Evolutionary conservation across 805 yeast species (phyloP).

Genomic region (Barnettozyma populi): DNA sequence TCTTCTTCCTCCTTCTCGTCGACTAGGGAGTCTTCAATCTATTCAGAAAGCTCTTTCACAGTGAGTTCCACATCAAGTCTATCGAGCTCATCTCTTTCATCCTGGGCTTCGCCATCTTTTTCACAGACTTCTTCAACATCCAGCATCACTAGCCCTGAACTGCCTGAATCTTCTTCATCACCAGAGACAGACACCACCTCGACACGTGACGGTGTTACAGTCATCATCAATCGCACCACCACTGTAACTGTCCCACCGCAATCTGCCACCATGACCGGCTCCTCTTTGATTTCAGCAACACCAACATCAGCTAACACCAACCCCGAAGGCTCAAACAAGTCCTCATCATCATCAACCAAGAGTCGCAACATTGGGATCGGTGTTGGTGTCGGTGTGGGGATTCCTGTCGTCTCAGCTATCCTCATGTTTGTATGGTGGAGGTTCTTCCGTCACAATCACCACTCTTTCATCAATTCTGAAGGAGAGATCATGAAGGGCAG

Average conservation of each 20-base stretch:
- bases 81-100: conserved; percentile 3
- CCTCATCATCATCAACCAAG: conserved; percentile 26
- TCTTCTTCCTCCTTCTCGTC: too few species aligned
- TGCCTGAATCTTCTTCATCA: conserved; percentile 1
- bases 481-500: conserved; percentile 21
- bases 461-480: conserved; percentile 22
- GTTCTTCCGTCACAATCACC: conserved; percentile 10
- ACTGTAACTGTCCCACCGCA: conserved; percentile 9
- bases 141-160: background rate
- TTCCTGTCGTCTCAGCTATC: conserved; percentile 39
- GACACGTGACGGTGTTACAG: conserved; percentile 12
- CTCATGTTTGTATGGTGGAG: conserved; percentile 9
- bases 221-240: conserved; percentile 19
- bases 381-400: conserved; percentile 64
- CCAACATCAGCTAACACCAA: conserved; percentile 14
- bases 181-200: conserved; percentile 6
- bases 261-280: conserved; percentile 26
- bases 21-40: too few species aligned
- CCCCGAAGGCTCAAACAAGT: background rate
- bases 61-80: conserved; percentile 2
- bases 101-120: conserved; percentile 1
- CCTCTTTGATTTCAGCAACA: conserved; percentile 23
- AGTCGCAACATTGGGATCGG: conserved; percentile 56
- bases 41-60: background rate
- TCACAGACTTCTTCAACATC: conserved; percentile 1